phyloP scores from a whole-genome alignment of 1,284 basidiomycete genomes.

The Cryptococcus jaspeensis region DNA sequence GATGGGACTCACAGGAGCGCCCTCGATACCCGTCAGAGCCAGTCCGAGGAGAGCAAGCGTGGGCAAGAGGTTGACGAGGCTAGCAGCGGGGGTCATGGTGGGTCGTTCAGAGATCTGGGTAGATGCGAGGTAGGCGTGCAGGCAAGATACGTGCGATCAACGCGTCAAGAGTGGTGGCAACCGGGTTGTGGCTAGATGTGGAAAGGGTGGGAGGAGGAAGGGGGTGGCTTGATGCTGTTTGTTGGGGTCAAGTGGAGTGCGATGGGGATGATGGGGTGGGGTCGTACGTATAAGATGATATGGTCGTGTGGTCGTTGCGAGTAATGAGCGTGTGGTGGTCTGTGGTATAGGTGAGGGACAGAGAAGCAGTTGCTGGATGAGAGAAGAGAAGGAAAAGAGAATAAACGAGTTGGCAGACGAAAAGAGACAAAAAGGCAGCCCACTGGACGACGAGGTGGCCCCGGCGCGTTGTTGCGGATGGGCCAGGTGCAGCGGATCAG shows the following conservation, averaged over 20 bases:
- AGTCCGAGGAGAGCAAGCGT: constrained; percentile 29
- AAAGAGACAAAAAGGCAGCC: not conserved
- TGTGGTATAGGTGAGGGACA: constrained; percentile 1
- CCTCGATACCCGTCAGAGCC: constrained; percentile 31
- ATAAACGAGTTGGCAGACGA: not conserved
- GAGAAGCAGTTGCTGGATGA: not conserved
- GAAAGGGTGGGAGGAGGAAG: not conserved
- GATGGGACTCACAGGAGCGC: constrained; percentile 27
- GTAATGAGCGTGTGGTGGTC: constrained; percentile 23
- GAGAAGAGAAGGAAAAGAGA: constrained; percentile 1
- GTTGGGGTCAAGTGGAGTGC: not conserved
- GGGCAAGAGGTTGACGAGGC: constrained; percentile 28
- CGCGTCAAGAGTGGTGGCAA: not conserved
- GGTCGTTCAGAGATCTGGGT: not conserved
- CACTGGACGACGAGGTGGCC: too few species aligned
- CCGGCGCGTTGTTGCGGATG: not conserved
- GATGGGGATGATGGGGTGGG: too few species aligned
- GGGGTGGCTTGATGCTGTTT: not conserved
- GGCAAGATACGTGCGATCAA: too few species aligned
- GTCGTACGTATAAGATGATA: not conserved
- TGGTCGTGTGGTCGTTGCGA: constrained; percentile 5
- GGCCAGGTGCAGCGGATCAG: too few species aligned
- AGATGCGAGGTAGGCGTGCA: too few species aligned
- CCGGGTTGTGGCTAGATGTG: not conserved
- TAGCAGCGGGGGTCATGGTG: constrained; percentile 13